These are phyloP conservation scores for Cardamine resedifolia DNA, from an alignment of 345 rosid genomes.

Conservation along the genomic window DNA sequence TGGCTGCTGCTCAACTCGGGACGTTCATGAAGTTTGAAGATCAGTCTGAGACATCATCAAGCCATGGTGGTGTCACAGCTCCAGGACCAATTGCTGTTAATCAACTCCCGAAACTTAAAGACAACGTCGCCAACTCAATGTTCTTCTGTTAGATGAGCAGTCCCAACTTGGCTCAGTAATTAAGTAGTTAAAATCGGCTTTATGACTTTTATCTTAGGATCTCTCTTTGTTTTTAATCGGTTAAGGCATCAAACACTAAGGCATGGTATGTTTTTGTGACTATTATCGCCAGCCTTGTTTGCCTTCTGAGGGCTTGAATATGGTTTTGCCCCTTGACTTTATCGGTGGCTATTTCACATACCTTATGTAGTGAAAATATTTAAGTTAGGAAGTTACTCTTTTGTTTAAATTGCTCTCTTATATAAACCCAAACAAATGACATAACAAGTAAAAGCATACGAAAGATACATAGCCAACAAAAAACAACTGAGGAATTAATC, in stretches of 20 bases:
- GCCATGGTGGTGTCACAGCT: slow-evolving; percentile 39
- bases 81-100: slow-evolving; percentile 28
- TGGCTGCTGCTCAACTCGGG: slow-evolving; percentile 41
- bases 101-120: slow-evolving; percentile 36
- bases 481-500: background rate
- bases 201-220: slow-evolving; percentile 19
- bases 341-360: background rate
- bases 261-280: slow-evolving; percentile 27
- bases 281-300: slow-evolving; percentile 22
- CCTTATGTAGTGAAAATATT: background rate
- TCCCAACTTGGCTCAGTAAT: slow-evolving; percentile 12
- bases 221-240: background rate
- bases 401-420: background rate
- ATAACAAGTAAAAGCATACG: background rate
- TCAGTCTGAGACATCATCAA: slow-evolving; percentile 40
- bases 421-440: background rate
- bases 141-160: slow-evolving; percentile 38
- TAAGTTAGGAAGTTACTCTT: slow-evolving; percentile 7
- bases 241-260: slow-evolving; percentile 13
- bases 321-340: background rate
- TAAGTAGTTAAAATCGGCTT: slow-evolving; percentile 7
- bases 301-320: slow-evolving; percentile 6
- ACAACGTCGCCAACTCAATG: slow-evolving; percentile 35
- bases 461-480: too few relatives aligned
- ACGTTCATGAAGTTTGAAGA: slow-evolving; percentile 41